Base-by-base conservation (phyloP, 768 basidiomycete species). In the Leucogyrophana mollusca region DNA sequence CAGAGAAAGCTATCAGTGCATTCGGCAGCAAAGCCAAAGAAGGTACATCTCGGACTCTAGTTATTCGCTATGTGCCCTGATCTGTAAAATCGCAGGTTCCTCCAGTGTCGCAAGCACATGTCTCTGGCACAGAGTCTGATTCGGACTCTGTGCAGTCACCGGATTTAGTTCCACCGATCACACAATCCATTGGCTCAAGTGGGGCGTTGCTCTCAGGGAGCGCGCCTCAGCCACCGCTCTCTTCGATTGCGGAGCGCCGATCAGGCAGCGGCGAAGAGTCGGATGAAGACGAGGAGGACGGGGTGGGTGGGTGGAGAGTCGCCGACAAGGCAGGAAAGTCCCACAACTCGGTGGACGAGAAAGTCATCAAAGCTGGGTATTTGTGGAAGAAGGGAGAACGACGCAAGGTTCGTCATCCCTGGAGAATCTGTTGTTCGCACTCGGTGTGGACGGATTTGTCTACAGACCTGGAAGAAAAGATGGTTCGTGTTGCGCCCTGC, bases 331-430 rank as follows among this genome's bases (percentile, higher is more conserved):
- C 67, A 39, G 70, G 63, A 39, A 67, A 61, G 21, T 64, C 71
- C 35, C 74, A 73, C 46, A 73, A 75, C 46, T 76, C 81, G 3
- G 69, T 72, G 10, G 83, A 83, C 47, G 85, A 86, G 59, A 79
- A 75, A 39, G 83, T 90, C 34, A 76, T 95, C 62, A 95, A 94
- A 69, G 81, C 87, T 18, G 96, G 95, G 1, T 98, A 96, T 72
- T 72, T 98, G 42, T 89, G 85, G 82, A 99, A 99, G 80, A 98
- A 98, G 75, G 95, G 95, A 55, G 92, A 96, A 68, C 79, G 93
- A 47, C 74, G 96, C 66, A 97, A 97, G 87, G 95, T 95, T 53
- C 47, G 78, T 66, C 33, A 34, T 40, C 53, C 17, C 22, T 16
- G 44, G 22, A 43, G 38, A 47, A 24, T 41, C 43, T 45, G 36